These are phyloP conservation scores for Xylaria palmicola DNA, from an alignment of 495 filamentous ascomycete species.

Conservation along the genomic window DNA sequence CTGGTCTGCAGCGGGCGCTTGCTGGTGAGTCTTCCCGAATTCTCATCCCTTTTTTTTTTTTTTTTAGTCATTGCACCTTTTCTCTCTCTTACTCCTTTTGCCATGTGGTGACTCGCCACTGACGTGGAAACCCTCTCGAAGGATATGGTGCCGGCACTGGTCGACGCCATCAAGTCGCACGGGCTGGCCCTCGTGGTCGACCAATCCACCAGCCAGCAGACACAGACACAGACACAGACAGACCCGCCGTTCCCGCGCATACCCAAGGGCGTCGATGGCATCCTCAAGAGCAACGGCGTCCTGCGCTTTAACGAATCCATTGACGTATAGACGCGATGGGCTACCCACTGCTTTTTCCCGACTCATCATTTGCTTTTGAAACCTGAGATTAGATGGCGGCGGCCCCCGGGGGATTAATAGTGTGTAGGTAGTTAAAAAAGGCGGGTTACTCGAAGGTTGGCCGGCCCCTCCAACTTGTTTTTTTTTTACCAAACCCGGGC, in stretches of 20 bases:
- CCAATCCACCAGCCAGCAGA: slow-evolving; percentile 55
- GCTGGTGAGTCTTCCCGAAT: slow-evolving; percentile 69
- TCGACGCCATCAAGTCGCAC: slow-evolving; percentile 89
- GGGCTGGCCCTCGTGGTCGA: slow-evolving; percentile 93
- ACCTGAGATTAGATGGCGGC: not conserved
- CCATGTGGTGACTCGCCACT: slow-evolving; percentile 5
- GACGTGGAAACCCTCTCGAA: slow-evolving; percentile 35
- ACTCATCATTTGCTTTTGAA: not conserved
- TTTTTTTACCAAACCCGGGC: too few species aligned
- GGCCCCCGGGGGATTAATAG: too few species aligned
- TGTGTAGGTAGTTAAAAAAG: too few species aligned
- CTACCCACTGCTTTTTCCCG: not conserved
- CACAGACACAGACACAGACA: slow-evolving; percentile 38
- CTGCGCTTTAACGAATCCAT: slow-evolving; percentile 91
- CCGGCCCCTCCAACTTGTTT: too few species aligned
- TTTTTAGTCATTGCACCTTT: too few species aligned
- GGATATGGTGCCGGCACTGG: slow-evolving; percentile 89
- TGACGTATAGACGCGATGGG: slow-evolving; percentile 71
- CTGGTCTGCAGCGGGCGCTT: slow-evolving; percentile 83
- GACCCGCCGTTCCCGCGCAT: slow-evolving; percentile 47
- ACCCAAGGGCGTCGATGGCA: slow-evolving; percentile 75
- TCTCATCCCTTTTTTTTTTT: not conserved
- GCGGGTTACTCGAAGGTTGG: too few species aligned
- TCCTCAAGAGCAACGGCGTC: slow-evolving; percentile 81
- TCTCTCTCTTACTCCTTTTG: not conserved